Base-by-base conservation (phyloP, 108 stramenopile genomes). In the Stephanodiscus triporus region DNA sequence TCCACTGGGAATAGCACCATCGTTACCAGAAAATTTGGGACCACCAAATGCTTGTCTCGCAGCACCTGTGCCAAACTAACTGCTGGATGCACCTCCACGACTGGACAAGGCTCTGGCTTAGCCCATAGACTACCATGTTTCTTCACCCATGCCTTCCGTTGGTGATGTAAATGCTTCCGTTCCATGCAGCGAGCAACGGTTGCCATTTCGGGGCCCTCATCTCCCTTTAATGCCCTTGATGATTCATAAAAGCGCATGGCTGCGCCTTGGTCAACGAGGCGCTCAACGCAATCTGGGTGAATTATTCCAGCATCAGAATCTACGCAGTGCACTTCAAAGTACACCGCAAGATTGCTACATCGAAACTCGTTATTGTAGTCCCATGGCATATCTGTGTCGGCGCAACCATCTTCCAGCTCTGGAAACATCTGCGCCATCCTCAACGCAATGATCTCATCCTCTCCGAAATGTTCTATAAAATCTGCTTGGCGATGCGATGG, bases 401-500 rank as follows among this genome's bases (percentile, higher is more conserved):
- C 63, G 24, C 70, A 59, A 49, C 60, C 81, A 66, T 85, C 83
- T 55, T 95, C 94, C 24, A 88, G 32, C 62, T 92, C 95, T 0
- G 95, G 95, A 74, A 89, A 96, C 86, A 93, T 85, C 75, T 96
- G 78, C 2, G 89, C 92, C 92, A 96, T 89, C 43, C 92, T 68
- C 66, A 87, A 38, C 5, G 95, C 95, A 75, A 96, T 66, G 73
- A 93, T 87, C 67, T 93, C 92, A 13, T 82, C 69, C 75, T 92
- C 92, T 17, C 66, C 84, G 75, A 96, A 89, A 23, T 86, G 70
- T 40, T 89, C 79, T 24, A 96, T 86, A 75, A 93, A 96, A 73
- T 96, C 95, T 26, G 91, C 91, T 62, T 96, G 95, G 14, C 79
- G 72, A 68, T 93, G 91, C 3, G 91, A 89, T 9, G 95, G 95